phyloP scores from a whole-genome alignment of 495 filamentous ascomycete genomes.

The Penicillium subrubescens region DNA sequence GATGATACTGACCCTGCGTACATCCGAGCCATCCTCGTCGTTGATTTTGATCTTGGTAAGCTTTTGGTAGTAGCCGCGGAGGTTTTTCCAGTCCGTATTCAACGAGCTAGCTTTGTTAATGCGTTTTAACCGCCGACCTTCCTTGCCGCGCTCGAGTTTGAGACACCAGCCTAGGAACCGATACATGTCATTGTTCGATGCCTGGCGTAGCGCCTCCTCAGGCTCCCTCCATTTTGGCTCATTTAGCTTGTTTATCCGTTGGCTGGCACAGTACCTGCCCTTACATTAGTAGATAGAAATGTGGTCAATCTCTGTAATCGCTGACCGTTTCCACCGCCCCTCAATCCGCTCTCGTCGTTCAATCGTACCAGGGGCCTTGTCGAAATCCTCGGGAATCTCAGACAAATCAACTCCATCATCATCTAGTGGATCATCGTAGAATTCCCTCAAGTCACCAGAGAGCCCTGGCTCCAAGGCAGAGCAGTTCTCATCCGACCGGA shows the following conservation, averaged over 20 bases:
- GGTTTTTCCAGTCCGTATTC: constrained; percentile 20
- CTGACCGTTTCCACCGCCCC: neutral
- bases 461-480: neutral
- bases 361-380: neutral
- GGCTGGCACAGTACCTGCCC: neutral
- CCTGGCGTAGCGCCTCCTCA: neutral
- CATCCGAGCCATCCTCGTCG: constrained; percentile 15
- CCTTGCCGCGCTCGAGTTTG: neutral
- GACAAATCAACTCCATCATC: neutral
- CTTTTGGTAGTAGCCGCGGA: constrained; percentile 23
- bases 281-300: neutral
- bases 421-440: neutral
- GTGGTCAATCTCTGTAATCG: neutral
- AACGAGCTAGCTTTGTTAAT: constrained; percentile 16
- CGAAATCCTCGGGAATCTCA: neutral
- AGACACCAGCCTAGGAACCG: neutral
- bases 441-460: neutral
- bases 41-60: constrained; percentile 22
- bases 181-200: neutral
- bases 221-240: neutral
- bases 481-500: neutral
- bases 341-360: neutral
- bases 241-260: neutral
- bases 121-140: neutral
- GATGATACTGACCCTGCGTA: constrained; percentile 10